Evolutionary conservation across 805 yeast species (phyloP), one percentile per base, ranked within the genome.

Genomic region (Cyberlindnera mycetangii): DNA sequence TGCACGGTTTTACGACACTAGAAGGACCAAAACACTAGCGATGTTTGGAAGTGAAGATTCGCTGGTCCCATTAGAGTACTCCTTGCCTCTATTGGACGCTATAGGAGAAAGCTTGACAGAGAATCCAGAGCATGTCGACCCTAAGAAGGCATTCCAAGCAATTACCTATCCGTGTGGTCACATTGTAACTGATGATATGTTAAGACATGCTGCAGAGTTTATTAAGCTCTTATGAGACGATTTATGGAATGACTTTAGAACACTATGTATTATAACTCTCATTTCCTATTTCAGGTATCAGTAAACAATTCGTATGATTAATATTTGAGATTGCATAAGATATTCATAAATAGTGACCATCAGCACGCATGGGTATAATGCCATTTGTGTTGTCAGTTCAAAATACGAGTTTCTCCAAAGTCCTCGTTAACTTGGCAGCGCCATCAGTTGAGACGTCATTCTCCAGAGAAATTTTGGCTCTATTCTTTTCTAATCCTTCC

Each of bases 401-500:
- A 60, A 88, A 88, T 2, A 77, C 66, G 21, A 89, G 66, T 37
- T 71, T 70, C 59, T 86, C 95, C 45, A 87, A 65, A 1, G 80
- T 76, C 58, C 81, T 76, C 1, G 81, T 67, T 5, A 78, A 53
- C 46, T 73, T 74, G 1, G 89, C 89, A 3, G 87, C 83, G 2
- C 90, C 89, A 32, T 74, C 80, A 0, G 70, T 67, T 1, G 80
- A 66, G 2, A 60, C 53, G 44, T 79, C 78, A 32, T 65, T 68
- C 5, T 80, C 89, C 4, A 89, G 57, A 1, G 64, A 48, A 3
- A 86, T 58, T 61, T 82, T 80, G 0, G 97, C 85, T 52, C 93
- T 73, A 51, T 77, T 81, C 42, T 77, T 71, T 55, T 90, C 93
- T 44, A 93, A 72, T 0, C 97, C 97, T 48, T 87, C 90, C 39